phyloP scores from a whole-genome alignment of 2,329 filamentous ascomycete species.

The Trichoderma hamatum region DNA sequence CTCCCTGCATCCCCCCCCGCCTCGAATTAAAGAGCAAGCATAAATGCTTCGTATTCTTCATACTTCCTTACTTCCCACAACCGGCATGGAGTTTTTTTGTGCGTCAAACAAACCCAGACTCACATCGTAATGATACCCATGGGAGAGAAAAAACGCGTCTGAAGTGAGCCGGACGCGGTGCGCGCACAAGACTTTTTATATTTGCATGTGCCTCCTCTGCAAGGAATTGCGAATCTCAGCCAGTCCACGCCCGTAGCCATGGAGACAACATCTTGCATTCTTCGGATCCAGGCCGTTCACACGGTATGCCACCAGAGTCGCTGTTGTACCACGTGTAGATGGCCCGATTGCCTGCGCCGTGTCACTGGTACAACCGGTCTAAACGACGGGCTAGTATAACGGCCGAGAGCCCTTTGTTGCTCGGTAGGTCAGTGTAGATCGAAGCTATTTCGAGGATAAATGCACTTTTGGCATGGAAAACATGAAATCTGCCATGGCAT shows the following conservation, averaged over 20 bases:
- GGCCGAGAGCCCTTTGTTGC: neutral
- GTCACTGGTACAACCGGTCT: neutral
- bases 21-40: neutral
- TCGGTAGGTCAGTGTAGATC: neutral
- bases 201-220: neutral
- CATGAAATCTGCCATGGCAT: neutral
- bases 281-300: neutral
- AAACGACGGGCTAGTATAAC: neutral
- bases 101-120: neutral
- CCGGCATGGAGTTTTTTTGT: neutral
- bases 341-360: conserved; percentile 14
- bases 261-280: conserved; percentile 11
- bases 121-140: neutral
- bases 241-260: conserved; percentile 2
- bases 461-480: neutral
- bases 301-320: conserved; percentile 3
- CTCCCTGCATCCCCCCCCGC: neutral
- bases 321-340: conserved; percentile 23
- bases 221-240: neutral
- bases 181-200: neutral
- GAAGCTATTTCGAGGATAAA: neutral
- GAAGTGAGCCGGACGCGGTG: neutral
- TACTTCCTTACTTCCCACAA: neutral
- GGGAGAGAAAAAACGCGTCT: neutral
- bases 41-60: neutral